Percentiles rank a stretch among this genome's conserved stretches.
These are phyloP conservation scores for Rhizoctonia solani DNA, from an alignment of 1,284 basidiomycete species.

Conservation along the genomic window DNA sequence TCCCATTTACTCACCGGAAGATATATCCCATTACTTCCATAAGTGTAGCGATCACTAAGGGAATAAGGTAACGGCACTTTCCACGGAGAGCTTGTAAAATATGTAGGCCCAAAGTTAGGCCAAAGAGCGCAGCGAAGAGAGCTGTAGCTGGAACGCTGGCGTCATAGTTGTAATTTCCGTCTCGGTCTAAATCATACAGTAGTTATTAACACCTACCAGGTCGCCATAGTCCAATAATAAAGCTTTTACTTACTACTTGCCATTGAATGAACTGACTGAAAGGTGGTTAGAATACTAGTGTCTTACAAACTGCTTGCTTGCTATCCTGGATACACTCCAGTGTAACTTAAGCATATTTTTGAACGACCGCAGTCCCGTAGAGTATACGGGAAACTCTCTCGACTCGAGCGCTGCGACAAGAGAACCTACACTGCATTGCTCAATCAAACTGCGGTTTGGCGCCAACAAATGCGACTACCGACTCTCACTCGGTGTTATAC, in stretches of 20 bases:
- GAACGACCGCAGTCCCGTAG: conserved; percentile 19
- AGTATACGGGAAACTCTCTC: not conserved
- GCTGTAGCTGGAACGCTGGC: conserved; percentile 30
- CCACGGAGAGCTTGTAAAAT: conserved; percentile 25
- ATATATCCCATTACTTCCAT: conserved; percentile 31
- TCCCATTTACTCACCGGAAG: conserved; percentile 16
- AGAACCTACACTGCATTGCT: conserved; percentile 1
- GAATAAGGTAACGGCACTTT: conserved; percentile 17
- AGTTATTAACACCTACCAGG: not conserved
- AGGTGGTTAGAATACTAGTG: not conserved
- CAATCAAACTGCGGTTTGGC: conserved; percentile 10
- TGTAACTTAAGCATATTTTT: not conserved
- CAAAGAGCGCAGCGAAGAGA: conserved; percentile 29
- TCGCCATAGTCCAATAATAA: too few relatives aligned
- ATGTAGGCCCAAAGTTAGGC: conserved; percentile 18
- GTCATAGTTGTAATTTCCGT: conserved; percentile 34
- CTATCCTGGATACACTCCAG: too few relatives aligned
- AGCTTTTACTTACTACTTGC: not conserved
- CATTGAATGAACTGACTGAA: not conserved
- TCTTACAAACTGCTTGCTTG: too few relatives aligned
- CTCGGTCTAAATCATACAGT: not conserved
- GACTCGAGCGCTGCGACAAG: not conserved
- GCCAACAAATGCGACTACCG: not conserved
- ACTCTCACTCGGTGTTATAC: conserved; percentile 7
- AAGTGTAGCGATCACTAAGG: conserved; percentile 19